Conservation (phyloP, 2,329 filamentous ascomycete species). For the Aspergillus amoenus region DNA sequence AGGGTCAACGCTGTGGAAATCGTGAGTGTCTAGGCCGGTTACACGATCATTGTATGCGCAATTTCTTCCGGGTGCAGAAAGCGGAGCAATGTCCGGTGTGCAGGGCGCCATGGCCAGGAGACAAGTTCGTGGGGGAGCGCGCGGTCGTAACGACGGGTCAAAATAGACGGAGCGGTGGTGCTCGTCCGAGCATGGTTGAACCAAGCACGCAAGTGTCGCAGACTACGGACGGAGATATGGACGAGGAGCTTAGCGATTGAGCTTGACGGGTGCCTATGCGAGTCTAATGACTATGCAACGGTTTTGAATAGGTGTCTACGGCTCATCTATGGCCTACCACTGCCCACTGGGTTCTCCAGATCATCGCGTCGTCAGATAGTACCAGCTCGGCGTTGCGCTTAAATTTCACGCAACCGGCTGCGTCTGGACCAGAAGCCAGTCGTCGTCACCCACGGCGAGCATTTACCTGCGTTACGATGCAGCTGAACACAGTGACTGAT, state of each 20-base stretch:
- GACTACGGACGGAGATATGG: background rate
- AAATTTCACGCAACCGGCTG: background rate
- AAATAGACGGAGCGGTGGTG: constrained; percentile 24
- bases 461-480: background rate
- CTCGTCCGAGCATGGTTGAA: constrained; percentile 12
- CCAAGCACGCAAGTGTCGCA: constrained; percentile 14
- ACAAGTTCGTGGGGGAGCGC: constrained; percentile 55
- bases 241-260: constrained; percentile 14
- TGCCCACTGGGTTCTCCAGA: too few relatives aligned
- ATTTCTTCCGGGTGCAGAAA: constrained; percentile 68
- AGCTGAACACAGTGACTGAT: background rate
- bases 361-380: too few relatives aligned
- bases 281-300: background rate
- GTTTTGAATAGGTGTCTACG: background rate
- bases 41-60: constrained; percentile 73
- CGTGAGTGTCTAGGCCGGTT: constrained; percentile 67
- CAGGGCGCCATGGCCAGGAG: constrained; percentile 51
- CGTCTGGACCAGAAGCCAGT: background rate
- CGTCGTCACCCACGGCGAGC: background rate
- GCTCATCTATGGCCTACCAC: background rate
- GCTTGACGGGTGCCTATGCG: background rate
- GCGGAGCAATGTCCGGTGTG: constrained; percentile 64
- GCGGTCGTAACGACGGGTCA: constrained; percentile 33
- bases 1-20: constrained; percentile 73
- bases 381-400: background rate